Evolutionary conservation across 768 basidiomycete genomes (phyloP).

Genomic region (Trametes elegans): DNA sequence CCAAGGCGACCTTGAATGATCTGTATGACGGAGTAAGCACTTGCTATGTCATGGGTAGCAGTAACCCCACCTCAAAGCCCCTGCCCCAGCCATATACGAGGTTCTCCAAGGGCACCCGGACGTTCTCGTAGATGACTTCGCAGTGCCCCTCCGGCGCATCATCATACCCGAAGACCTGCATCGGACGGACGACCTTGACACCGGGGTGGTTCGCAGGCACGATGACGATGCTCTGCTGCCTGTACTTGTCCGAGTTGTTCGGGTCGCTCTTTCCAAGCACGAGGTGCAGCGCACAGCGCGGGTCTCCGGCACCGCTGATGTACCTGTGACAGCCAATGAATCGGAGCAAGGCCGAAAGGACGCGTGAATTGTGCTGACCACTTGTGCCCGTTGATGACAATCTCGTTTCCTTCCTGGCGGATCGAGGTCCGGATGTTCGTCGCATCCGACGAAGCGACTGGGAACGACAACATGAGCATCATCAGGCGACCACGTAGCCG

Average conservation of each 20-base stretch:
- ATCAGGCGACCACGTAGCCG: not conserved
- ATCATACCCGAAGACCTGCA: constrained; percentile 92
- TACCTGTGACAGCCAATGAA: constrained; percentile 52
- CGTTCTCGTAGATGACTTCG: constrained; percentile 93
- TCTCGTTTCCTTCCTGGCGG: constrained; percentile 77
- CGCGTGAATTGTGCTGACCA: constrained; percentile 51
- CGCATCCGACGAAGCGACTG: constrained; percentile 93
- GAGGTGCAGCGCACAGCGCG: constrained; percentile 83
- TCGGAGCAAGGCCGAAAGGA: not conserved
- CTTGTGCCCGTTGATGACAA: constrained; percentile 95
- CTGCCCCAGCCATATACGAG: constrained; percentile 90
- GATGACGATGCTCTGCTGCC: constrained; percentile 91
- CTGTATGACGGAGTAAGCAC: constrained; percentile 28
- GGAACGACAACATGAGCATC: constrained; percentile 9
- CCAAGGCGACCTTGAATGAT: constrained; percentile 96
- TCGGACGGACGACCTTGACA: constrained; percentile 86
- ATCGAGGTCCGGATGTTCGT: constrained; percentile 92
- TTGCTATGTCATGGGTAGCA: not conserved
- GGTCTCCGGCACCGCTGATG: constrained; percentile 97
- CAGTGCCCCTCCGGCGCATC: constrained; percentile 97
- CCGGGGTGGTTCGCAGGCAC: constrained; percentile 89
- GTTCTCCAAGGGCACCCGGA: constrained; percentile 81
- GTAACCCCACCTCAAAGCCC: constrained; percentile 76
- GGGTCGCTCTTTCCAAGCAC: constrained; percentile 96
- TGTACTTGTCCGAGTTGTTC: constrained; percentile 67